Base-by-base conservation (phyloP, 2,329 filamentous ascomycete species). In the Fusarium siculi region DNA sequence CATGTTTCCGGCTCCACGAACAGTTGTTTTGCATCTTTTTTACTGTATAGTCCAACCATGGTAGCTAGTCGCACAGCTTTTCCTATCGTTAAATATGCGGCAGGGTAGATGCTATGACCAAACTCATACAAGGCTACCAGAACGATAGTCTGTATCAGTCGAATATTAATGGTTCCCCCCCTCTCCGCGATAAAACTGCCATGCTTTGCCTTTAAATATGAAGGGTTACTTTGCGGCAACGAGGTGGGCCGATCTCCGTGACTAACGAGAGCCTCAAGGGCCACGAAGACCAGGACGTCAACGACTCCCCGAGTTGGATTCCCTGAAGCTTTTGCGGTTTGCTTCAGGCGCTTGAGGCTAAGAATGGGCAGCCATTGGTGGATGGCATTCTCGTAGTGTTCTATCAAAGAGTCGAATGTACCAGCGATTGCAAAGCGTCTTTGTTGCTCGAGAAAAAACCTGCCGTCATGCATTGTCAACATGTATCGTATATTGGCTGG, bases 311-410 rank as follows among this genome's bases (percentile, higher is more conserved):
- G 37, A 46, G 2, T 21, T 8, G 39, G 11, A 3, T 23, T 4
- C 2, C 0, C 7, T 2, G 34, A 4, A 25, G 2, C 11, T 0
- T 32, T 4, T 19, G 32, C 9, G 0, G n/a, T 9, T 50, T 53
- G 44, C n/a, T 12, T 34, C 1, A 57, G 9, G 6, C 49, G 49
- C 19, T 61, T 61, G 5, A 44, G 0, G 1, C 39, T 56, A 0
- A 61, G 30, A 1, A 61, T 37, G 15, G 58, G 39, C 1, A 61
- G 21, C 58, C 50, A 61, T 1, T 37, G 19, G 39, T 61, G 49
- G 4, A 57, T 44, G 3, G 49, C 14, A 8, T 0, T n/a, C 19
- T 56, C 39, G 9, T 61, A 56, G 15, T 36, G 14, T 4, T 19
- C 4, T 14, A 39, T 37, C 4, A 57, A 25, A 21, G 56, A 36